Conservation (phyloP, 495 filamentous ascomycete species). For the Podospora comata region DNA sequence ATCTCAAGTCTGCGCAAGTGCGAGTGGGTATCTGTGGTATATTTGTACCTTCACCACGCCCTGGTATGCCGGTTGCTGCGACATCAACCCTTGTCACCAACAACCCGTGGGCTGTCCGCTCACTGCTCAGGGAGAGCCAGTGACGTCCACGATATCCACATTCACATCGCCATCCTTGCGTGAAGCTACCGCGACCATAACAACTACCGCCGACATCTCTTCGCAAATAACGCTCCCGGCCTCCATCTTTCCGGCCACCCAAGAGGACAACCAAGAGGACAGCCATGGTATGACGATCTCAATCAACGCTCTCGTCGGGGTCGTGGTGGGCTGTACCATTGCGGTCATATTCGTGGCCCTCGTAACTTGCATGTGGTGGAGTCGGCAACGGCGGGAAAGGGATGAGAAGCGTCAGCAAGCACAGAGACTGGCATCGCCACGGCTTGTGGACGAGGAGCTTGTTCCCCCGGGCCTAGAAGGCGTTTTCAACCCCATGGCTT, state of each 20-base stretch:
- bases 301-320: slow-evolving; percentile 21
- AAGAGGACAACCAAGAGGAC: neutral
- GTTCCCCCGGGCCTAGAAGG: slow-evolving; percentile 14
- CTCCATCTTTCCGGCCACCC: slow-evolving; percentile 2
- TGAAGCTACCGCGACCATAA: neutral
- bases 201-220: slow-evolving; percentile 2
- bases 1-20: slow-evolving; percentile 9
- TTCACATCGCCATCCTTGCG: neutral
- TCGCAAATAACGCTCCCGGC: neutral
- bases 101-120: slow-evolving; percentile 23
- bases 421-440: slow-evolving; percentile 9
- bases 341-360: slow-evolving; percentile 17
- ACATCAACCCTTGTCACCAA: slow-evolving; percentile 25
- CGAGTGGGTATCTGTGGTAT: slow-evolving; percentile 22
- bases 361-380: slow-evolving; percentile 19
- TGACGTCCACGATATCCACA: neutral
- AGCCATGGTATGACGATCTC: slow-evolving; percentile 22
- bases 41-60: slow-evolving; percentile 13
- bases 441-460: slow-evolving; percentile 8
- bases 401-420: slow-evolving; percentile 10
- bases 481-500: slow-evolving; percentile 21
- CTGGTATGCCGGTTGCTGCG: slow-evolving; percentile 25
- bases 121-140: neutral
- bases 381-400: slow-evolving; percentile 12
- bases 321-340: slow-evolving; percentile 22